These are phyloP conservation scores for Flaveria bidentis DNA, from an alignment of 129 eudicot genomes.

Conservation along the genomic window DNA sequence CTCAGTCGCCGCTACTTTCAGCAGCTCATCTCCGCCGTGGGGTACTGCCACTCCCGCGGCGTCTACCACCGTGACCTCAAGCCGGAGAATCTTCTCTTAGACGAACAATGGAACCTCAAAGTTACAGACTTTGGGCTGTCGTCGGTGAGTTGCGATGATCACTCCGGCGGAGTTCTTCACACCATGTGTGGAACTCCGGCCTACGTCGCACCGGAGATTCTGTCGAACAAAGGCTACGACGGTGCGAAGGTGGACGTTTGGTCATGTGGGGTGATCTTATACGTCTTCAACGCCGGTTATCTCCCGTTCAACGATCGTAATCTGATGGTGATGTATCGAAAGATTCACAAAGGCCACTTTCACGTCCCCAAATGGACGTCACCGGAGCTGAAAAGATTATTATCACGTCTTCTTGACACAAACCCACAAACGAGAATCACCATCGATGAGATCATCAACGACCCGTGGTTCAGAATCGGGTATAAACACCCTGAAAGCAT, in stretches of 20 bases:
- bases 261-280: constrained; percentile 65
- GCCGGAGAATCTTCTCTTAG: constrained; percentile 61
- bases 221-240: constrained; percentile 65
- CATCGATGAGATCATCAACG: constrained; percentile 42
- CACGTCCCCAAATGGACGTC: constrained; percentile 69
- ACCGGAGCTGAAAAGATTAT: constrained; percentile 52
- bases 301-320: constrained; percentile 66
- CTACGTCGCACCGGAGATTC: constrained; percentile 70
- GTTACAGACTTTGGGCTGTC: constrained; percentile 71
- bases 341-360: constrained; percentile 61
- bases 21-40: constrained; percentile 69
- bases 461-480: constrained; percentile 62
- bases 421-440: constrained; percentile 59
- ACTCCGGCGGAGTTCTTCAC: constrained; percentile 28
- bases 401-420: constrained; percentile 54
- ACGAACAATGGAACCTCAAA: constrained; percentile 65
- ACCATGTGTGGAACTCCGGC: constrained; percentile 77
- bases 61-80: constrained; percentile 74
- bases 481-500: constrained; percentile 26
- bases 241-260: constrained; percentile 70
- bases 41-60: constrained; percentile 75
- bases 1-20: constrained; percentile 76
- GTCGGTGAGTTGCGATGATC: constrained; percentile 34
- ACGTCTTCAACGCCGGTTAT: constrained; percentile 62
- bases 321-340: constrained; percentile 62